Base-by-base conservation (phyloP, 768 basidiomycete species). In the Amanita phalloides region DNA sequence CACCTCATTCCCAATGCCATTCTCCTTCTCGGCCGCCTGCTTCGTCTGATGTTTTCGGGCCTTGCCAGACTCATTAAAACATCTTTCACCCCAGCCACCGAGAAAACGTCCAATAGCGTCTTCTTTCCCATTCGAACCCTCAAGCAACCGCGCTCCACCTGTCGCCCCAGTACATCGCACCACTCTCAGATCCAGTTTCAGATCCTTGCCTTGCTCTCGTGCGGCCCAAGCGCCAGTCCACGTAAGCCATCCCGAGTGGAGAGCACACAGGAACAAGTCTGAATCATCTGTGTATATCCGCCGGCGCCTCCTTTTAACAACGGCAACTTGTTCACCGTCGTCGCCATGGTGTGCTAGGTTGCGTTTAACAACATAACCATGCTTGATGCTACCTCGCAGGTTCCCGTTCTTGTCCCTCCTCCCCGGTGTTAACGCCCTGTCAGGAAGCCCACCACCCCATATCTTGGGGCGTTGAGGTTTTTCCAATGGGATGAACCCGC, bases 281-380 rank as follows among this genome's bases (percentile, higher is more conserved):
- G 84, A 86, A 64, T 88, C 86, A 64, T 88, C 85, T 0, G 86
- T 88, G 66, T 88, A 88, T 33, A 86, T 72, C 44, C 79, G 44
- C 33, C 52, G 39, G 7, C 52, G 52, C 21, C 50, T n/a, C 28
- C 42, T 44, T 21, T 21, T 38, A 9, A 21, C 37, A n/a, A 14
- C n/a, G 6, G 36, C 48, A 13, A 50, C 39, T 41, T 21, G 50
- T 32, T 51, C 45, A 11, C 41, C 42, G 9, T 51, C 50, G n/a
- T 14, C 33, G 2, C 33, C 33, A 13, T 33, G 33, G 10, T n/a
- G 38, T 25, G 20, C 41, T 8, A 28, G 37, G 42, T 28, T 39
- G 14, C 37, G 35, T 33, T 14, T 48, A 25, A 6, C 46, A 11
- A 1, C 6, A 48, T 32, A 20, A 21, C 9, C 11, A 25, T 28